Evolutionary conservation across 2,329 filamentous ascomycete species (phyloP).

Genomic region (Neospermospora avenae): DNA sequence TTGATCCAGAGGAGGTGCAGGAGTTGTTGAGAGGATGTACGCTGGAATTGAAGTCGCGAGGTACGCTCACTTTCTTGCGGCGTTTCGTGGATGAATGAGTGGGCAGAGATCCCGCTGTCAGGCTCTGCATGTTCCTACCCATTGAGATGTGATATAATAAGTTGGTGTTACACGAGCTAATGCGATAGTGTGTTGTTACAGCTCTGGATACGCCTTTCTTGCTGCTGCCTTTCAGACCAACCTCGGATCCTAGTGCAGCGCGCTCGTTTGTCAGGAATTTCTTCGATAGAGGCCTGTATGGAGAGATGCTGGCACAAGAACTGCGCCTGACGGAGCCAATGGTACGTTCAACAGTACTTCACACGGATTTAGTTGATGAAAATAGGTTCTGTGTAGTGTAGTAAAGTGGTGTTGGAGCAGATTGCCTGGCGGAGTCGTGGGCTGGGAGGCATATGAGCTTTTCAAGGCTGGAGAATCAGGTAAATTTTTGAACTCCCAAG

Average conservation of each 20-base stretch:
- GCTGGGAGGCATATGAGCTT: conserved; percentile 95
- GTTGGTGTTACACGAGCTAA: conserved; percentile 27
- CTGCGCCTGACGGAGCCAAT: conserved; percentile 90
- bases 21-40: conserved; percentile 84
- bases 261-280: conserved; percentile 91
- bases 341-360: conserved; percentile 51
- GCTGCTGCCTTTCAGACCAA: conserved; percentile 88
- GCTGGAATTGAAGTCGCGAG: conserved; percentile 88
- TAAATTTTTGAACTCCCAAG: conserved; percentile 42
- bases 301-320: conserved; percentile 75
- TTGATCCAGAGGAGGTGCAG: conserved; percentile 87
- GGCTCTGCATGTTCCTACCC: conserved; percentile 24
- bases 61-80: conserved; percentile 62
- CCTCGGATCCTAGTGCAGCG: conserved; percentile 86
- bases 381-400: conserved; percentile 84
- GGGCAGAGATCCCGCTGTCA: conserved; percentile 23
- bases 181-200: conserved; percentile 41
- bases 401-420: conserved; percentile 99
- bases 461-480: conserved; percentile 94
- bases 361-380: conserved; percentile 27
- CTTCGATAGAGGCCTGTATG: conserved; percentile 70
- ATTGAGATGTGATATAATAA: conserved; percentile 5
- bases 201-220: conserved; percentile 89
- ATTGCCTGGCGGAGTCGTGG: conserved; percentile 84
- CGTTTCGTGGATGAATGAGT: neutral